Conservation (phyloP, 805 yeast genomes). For the Tanozyma kutaoensis region DNA sequence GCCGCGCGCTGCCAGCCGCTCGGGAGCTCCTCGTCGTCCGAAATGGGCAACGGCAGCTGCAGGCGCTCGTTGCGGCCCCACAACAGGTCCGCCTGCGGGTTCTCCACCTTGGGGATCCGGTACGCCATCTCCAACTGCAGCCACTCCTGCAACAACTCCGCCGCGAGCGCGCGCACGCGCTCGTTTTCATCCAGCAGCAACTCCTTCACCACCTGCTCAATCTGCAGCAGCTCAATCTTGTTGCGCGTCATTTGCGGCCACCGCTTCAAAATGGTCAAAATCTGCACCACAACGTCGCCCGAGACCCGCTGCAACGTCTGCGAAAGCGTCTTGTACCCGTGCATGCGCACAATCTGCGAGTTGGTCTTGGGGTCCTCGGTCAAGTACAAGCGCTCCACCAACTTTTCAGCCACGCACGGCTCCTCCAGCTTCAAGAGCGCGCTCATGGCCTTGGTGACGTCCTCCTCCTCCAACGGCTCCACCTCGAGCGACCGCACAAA, state of each 20-base stretch:
- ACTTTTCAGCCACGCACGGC: constrained; percentile 42
- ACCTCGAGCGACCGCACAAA: constrained; percentile 50
- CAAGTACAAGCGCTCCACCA: constrained; percentile 53
- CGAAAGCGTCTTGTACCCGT: constrained; percentile 74
- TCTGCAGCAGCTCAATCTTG: constrained; percentile 59
- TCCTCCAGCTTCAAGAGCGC: constrained; percentile 72
- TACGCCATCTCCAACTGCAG: constrained; percentile 65
- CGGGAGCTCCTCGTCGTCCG: constrained; percentile 25
- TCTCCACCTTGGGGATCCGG: constrained; percentile 56
- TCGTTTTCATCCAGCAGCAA: constrained; percentile 7
- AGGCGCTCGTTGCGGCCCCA: constrained; percentile 5
- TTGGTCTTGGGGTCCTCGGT: constrained; percentile 40
- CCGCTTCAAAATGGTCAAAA: constrained; percentile 43
- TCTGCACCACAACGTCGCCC: constrained; percentile 27
- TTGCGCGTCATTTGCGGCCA: constrained; percentile 57
- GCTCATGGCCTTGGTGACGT: constrained; percentile 65
- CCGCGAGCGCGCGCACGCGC: constrained; percentile 22
- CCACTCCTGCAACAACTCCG: constrained; percentile 53
- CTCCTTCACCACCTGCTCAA: constrained; percentile 45
- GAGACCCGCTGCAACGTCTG: constrained; percentile 35
- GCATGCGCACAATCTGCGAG: constrained; percentile 55
- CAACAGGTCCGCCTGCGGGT: constrained; percentile 3
- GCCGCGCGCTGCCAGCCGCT: constrained; percentile 54
- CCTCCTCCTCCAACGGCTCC: constrained; percentile 29
- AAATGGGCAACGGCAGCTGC: constrained; percentile 4